Evolutionary conservation across 73 alveolate species (phyloP).

Genomic region (Paramecium sexaurelia): DNA sequence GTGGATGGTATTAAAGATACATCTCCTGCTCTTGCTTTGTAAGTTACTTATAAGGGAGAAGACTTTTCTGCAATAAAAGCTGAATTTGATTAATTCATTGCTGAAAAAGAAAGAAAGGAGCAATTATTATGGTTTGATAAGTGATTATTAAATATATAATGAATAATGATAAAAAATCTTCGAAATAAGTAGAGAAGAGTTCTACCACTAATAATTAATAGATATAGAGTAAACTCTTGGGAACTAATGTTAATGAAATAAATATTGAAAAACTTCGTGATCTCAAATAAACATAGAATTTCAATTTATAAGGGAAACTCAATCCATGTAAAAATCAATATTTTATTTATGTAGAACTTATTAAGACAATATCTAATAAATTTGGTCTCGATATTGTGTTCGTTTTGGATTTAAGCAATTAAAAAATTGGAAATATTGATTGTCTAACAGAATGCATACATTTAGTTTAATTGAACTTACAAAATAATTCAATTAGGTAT

Average conservation of each 20-base stretch:
- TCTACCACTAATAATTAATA: constrained; percentile 45
- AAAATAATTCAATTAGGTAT: neutral
- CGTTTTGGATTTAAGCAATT: constrained; percentile 22
- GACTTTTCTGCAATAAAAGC: constrained; percentile 81
- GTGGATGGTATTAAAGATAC: constrained; percentile 83
- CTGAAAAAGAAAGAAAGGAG: constrained; percentile 81
- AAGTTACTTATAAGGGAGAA: constrained; percentile 86
- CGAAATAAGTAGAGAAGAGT: constrained; percentile 12
- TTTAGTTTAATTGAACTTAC: neutral
- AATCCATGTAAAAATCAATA: neutral
- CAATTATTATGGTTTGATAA: constrained; percentile 75
- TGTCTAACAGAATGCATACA: constrained; percentile 5
- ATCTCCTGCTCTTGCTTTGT: constrained; percentile 77
- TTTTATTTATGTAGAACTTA: neutral
- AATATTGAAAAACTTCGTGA: constrained; percentile 17
- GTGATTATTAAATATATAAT: constrained; percentile 15
- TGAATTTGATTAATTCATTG: constrained; percentile 80
- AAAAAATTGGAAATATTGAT: constrained; percentile 3
- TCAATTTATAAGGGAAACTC: neutral
- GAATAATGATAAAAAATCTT: neutral
- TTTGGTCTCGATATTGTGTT: constrained; percentile 22
- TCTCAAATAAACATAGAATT: neutral
- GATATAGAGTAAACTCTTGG: constrained; percentile 19
- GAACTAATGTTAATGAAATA: constrained; percentile 40
- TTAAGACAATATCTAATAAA: constrained; percentile 14